Percentiles rank a stretch among this genome's conserved stretches.
Conservation (phyloP, 2,329 filamentous ascomycete species). For the Penicillium thymicola region DNA sequence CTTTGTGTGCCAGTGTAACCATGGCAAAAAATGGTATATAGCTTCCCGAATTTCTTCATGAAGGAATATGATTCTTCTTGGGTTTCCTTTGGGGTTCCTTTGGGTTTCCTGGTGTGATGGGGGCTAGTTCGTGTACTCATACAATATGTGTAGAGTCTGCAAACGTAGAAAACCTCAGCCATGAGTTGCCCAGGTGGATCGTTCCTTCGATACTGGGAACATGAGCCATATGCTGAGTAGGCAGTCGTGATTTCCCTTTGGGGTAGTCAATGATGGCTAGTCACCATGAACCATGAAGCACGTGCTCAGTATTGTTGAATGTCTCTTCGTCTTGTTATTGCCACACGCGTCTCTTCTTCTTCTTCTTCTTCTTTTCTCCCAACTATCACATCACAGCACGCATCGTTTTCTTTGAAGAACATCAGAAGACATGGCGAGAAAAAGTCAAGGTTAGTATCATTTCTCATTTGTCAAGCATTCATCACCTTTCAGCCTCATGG, state of each 20-base stretch:
- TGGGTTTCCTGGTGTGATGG: not conserved
- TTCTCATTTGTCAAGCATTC: not conserved
- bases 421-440: not conserved
- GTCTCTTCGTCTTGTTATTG: not conserved
- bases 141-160: not conserved
- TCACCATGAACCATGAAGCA: not conserved
- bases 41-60: not conserved
- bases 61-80: not conserved
- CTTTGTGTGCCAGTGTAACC: not conserved
- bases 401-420: not conserved
- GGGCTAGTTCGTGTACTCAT: not conserved
- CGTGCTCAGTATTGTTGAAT: not conserved
- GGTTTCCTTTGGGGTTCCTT: not conserved
- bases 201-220: not conserved
- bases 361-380: not conserved
- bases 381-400: not conserved
- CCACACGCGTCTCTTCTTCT: not conserved
- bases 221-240: not conserved
- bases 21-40: not conserved
- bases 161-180: not conserved
- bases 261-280: not conserved
- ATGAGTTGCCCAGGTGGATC: not conserved
- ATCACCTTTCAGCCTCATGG: not conserved
- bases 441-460: not conserved
- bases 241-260: not conserved